phyloP scores from a whole-genome alignment of 352 stramenopile genomes.

The Globisporangium irregulare region DNA sequence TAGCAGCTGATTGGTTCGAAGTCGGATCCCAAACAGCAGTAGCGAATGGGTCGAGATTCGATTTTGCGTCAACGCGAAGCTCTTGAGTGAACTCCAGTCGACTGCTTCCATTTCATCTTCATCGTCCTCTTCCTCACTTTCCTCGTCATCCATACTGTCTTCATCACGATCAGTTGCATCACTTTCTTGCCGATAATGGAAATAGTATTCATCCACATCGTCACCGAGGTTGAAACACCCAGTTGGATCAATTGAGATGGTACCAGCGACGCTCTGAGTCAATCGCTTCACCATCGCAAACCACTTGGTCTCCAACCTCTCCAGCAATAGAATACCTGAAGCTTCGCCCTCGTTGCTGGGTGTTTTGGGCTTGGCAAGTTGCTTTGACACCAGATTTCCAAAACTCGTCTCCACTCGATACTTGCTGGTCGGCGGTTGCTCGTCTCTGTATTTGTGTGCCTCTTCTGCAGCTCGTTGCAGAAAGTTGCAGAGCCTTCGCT shows the following conservation, averaged over 20 bases:
- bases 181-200: slow-evolving; percentile 28
- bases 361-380: slow-evolving; percentile 12
- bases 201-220: slow-evolving; percentile 33
- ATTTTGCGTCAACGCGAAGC: slow-evolving; percentile 15
- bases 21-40: slow-evolving; percentile 33
- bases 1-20: slow-evolving; percentile 25
- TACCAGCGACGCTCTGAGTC: slow-evolving; percentile 19
- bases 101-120: slow-evolving; percentile 43
- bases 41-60: slow-evolving; percentile 7
- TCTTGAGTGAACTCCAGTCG: slow-evolving; percentile 49
- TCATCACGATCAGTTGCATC: slow-evolving; percentile 13
- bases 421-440: slow-evolving; percentile 35
- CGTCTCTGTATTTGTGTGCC: slow-evolving; percentile 35
- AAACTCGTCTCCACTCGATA: slow-evolving; percentile 68
- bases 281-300: slow-evolving; percentile 29
- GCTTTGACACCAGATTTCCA: slow-evolving; percentile 51
- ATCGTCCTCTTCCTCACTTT: slow-evolving; percentile 22
- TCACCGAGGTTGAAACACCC: slow-evolving; percentile 33
- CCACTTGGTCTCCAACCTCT: slow-evolving; percentile 44
- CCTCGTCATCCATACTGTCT: slow-evolving; percentile 8
- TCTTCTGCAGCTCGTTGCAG: slow-evolving; percentile 38
- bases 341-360: neutral
- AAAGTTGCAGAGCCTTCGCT: slow-evolving; percentile 52
- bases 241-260: slow-evolving; percentile 21
- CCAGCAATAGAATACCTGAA: slow-evolving; percentile 16